Base-by-base conservation (phyloP, 2,329 filamentous ascomycete species). In the Exophiala oligosperma region DNA sequence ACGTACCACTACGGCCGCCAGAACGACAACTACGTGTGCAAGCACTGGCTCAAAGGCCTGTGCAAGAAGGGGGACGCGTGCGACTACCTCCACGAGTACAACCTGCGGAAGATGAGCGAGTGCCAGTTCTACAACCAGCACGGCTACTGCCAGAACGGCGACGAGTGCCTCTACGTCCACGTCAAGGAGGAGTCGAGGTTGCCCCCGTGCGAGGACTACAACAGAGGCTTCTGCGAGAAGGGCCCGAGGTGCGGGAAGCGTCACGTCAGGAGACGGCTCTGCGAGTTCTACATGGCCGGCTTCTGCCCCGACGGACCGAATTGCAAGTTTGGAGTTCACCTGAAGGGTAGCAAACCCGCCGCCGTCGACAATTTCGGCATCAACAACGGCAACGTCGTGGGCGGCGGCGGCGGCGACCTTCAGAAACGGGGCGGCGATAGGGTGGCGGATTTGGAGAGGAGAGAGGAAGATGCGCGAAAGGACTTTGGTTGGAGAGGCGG, bases 1-100 rank as follows among this genome's bases (percentile, higher is more conserved):
- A 75, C 17, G 73, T 64, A 64, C 29, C 56, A 61, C 53, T 66
- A 65, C 41, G 67, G 60, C 52, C 57, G 60, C 52, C 58, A 64
- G 38, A 68, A 68, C 60, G 67, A 69, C 61, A 84, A 79, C 51
- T 85, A 97, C 14, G 93, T 99, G 61, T 99, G 94, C 85, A 99
- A 99, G 79, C 94, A 97, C 81, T 97, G 94, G 87, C 86, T 97
- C 70, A 90, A 95, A 64, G 93, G 92, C 0, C 85, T 99, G 21
- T 99, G 94, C 81, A 99, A 99, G 73, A 97, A 97, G 77, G 94
- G 93, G 69, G 89, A 97, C 71, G 85, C 87, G 66, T 99, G 94
- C 85, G 94, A 99, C 79, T 99, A 97, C 70, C 81, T 97, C 49
- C 94, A 99, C 81, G 94, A 97, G 77, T 99, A 97, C 80, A 97